phyloP scores from a whole-genome alignment of 805 yeast genomes.

The Sugiyamaella lignohabitans region DNA sequence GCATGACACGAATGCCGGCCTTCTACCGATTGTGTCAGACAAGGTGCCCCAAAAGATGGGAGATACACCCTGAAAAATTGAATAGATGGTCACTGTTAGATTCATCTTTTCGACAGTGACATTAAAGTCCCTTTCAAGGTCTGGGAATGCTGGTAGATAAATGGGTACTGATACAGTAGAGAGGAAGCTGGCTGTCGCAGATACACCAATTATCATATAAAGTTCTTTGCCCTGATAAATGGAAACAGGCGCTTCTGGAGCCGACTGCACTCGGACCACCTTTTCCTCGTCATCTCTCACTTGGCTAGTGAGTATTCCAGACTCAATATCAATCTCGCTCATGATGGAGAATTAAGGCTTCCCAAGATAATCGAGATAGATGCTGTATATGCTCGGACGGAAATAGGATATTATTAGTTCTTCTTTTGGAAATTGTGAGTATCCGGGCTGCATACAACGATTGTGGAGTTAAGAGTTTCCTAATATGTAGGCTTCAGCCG shows the following conservation, averaged over 20 bases:
- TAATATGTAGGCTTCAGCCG: too few relatives aligned
- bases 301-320: too few relatives aligned
- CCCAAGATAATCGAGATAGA: too few relatives aligned
- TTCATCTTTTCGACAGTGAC: slow-evolving; percentile 55
- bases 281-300: too few relatives aligned
- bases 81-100: slow-evolving; percentile 67
- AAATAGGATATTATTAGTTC: too few relatives aligned
- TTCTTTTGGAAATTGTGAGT: too few relatives aligned
- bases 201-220: slow-evolving; percentile 3
- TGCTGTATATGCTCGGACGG: too few relatives aligned
- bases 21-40: slow-evolving; percentile 66
- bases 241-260: slow-evolving; percentile 1
- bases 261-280: too few relatives aligned
- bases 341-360: too few relatives aligned
- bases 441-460: too few relatives aligned
- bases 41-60: slow-evolving; percentile 68
- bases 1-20: slow-evolving; percentile 57
- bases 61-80: slow-evolving; percentile 66
- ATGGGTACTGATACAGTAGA: slow-evolving; percentile 70
- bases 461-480: too few relatives aligned
- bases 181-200: slow-evolving; percentile 43
- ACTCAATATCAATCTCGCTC: too few relatives aligned
- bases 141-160: slow-evolving; percentile 69
- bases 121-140: slow-evolving; percentile 47
- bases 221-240: slow-evolving; percentile 2